phyloP scores from a whole-genome alignment of 176 grass and related monocot species.

The Echinochloa phyllopogon region DNA sequence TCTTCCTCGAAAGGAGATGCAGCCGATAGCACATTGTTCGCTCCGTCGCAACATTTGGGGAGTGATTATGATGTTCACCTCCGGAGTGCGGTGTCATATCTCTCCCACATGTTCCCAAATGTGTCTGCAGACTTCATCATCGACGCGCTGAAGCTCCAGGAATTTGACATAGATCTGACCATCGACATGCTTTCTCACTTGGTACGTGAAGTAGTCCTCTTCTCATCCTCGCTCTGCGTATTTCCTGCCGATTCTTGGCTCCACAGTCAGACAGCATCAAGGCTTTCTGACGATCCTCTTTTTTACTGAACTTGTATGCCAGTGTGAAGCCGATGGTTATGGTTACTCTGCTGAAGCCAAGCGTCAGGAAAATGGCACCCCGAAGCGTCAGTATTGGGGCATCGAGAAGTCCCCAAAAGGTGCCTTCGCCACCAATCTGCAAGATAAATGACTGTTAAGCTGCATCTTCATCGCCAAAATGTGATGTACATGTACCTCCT shows the following conservation, averaged over 20 bases:
- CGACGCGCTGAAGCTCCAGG: slow-evolving; percentile 48
- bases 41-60: slow-evolving; percentile 19
- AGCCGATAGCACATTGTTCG: background rate
- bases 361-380: slow-evolving; percentile 32
- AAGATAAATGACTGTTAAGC: slow-evolving; percentile 25
- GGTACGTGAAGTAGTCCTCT: slow-evolving; percentile 37
- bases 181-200: slow-evolving; percentile 56
- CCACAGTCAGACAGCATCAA: background rate
- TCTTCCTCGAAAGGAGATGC: slow-evolving; percentile 47
- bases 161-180: slow-evolving; percentile 44
- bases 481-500: background rate
- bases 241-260: background rate
- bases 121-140: slow-evolving; percentile 60
- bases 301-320: background rate
- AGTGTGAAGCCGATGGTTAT: slow-evolving; percentile 43
- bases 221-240: background rate
- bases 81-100: slow-evolving; percentile 31
- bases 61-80: slow-evolving; percentile 7
- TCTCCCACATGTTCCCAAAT: slow-evolving; percentile 61
- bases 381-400: background rate
- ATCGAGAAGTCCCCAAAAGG: background rate
- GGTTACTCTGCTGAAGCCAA: slow-evolving; percentile 30
- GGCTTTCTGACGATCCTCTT: slow-evolving; percentile 20
- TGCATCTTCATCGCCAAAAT: background rate
- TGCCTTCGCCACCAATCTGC: background rate